Percentiles rank a stretch among this genome's conserved stretches.
phyloP scores from a whole-genome alignment of 1,284 basidiomycete species.

The Coniferiporia sulphurascens region DNA sequence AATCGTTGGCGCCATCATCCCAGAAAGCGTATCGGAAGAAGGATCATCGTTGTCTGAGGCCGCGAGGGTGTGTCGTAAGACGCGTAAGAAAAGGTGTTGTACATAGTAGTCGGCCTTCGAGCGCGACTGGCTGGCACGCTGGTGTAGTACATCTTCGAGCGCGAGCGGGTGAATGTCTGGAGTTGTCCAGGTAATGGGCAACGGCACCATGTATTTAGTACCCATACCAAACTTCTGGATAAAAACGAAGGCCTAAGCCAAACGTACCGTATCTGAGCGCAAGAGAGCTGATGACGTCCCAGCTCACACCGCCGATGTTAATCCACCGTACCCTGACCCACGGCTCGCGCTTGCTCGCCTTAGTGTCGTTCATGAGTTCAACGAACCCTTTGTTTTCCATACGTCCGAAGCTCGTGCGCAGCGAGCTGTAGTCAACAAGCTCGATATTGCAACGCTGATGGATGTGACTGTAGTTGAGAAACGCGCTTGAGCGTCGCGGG shows the following conservation, averaged over 20 bases:
- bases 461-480: constrained; percentile 47
- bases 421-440: constrained; percentile 54
- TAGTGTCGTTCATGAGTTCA: constrained; percentile 39
- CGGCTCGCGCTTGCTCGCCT: constrained; percentile 38
- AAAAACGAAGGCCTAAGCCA: not conserved
- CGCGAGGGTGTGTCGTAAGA: constrained; percentile 53
- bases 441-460: constrained; percentile 56
- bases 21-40: constrained; percentile 18
- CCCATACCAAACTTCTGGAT: not conserved
- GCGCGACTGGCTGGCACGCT: constrained; percentile 42
- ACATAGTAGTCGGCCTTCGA: constrained; percentile 69
- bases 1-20: constrained; percentile 19
- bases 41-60: constrained; percentile 30
- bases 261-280: constrained; percentile 53
- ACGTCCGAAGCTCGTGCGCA: constrained; percentile 43
- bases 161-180: constrained; percentile 64
- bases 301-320: constrained; percentile 63
- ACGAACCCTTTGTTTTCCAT: constrained; percentile 56
- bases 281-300: constrained; percentile 64
- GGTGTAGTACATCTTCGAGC: constrained; percentile 62
- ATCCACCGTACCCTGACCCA: constrained; percentile 69
- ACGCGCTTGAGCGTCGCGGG: constrained; percentile 47
- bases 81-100: constrained; percentile 61
- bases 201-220: not conserved
- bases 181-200: constrained; percentile 1